These are phyloP conservation scores for Pleurotus pulmonarius DNA, from an alignment of 768 basidiomycete species.

Conservation along the genomic window DNA sequence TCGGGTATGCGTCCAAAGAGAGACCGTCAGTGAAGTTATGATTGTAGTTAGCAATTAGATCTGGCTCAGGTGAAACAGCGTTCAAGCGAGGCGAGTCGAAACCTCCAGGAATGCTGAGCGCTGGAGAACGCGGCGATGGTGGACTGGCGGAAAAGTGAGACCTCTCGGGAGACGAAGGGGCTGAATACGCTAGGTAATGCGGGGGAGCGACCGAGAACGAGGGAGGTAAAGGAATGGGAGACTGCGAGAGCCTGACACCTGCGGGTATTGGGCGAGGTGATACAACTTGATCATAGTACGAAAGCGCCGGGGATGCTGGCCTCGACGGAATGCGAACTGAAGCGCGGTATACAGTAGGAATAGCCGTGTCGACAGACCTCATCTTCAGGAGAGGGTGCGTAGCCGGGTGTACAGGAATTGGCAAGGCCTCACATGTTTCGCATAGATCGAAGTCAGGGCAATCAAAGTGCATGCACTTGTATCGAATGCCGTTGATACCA, in stretches of 20 bases:
- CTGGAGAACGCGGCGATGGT: background rate
- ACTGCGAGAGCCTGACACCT: background rate
- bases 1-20: background rate
- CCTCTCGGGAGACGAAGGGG: too few species aligned
- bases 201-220: too few species aligned
- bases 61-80: background rate
- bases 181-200: too few species aligned
- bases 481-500: constrained; percentile 60
- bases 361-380: constrained; percentile 42
- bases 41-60: background rate
- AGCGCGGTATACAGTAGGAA: constrained; percentile 38
- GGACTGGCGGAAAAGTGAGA: too few species aligned
- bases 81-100: constrained; percentile 6
- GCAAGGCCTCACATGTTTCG: constrained; percentile 71
- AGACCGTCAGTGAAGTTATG: background rate
- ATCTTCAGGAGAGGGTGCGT: constrained; percentile 78
- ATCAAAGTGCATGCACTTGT: constrained; percentile 80
- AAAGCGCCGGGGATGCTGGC: too few species aligned
- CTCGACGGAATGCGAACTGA: constrained; percentile 14
- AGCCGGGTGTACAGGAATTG: constrained; percentile 69
- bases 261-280: background rate
- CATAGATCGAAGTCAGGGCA: constrained; percentile 86
- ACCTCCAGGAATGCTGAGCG: constrained; percentile 7
- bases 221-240: too few species aligned
- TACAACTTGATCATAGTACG: too few species aligned